Evolutionary conservation across 352 stramenopile species (phyloP).

Genomic region (Phytophthora colocasiae): DNA sequence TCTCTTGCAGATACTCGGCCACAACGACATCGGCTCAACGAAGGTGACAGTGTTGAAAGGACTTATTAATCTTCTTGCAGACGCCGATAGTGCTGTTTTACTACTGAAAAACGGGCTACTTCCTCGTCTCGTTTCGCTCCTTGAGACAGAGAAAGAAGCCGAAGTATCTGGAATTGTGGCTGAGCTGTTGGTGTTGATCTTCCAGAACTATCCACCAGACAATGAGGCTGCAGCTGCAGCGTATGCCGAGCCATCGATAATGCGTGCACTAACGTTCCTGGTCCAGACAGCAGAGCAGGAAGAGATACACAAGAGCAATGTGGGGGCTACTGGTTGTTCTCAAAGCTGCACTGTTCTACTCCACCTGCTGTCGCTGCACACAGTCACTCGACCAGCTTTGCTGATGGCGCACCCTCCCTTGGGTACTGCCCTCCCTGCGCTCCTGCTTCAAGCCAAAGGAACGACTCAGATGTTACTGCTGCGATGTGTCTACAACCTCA

Average conservation of each 20-base stretch:
- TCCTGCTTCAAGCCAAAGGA: constrained; percentile 43
- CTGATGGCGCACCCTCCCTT: constrained; percentile 32
- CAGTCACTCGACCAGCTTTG: constrained; percentile 41
- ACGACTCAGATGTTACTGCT: constrained; percentile 55
- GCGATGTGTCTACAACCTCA: constrained; percentile 69
- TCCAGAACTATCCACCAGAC: constrained; percentile 32
- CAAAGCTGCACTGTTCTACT: constrained; percentile 64
- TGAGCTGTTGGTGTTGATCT: constrained; percentile 39
- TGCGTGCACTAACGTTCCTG: constrained; percentile 37
- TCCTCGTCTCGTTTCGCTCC: constrained; percentile 26
- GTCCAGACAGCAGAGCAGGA: constrained; percentile 38
- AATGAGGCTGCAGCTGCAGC: constrained; percentile 24
- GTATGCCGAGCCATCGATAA: constrained; percentile 24
- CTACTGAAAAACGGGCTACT: constrained; percentile 39
- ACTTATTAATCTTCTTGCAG: constrained; percentile 60
- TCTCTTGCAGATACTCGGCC: constrained; percentile 53
- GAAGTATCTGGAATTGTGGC: constrained; percentile 26
- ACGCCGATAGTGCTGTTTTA: constrained; percentile 35
- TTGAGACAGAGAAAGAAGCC: constrained; percentile 22
- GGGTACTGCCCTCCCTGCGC: constrained; percentile 35
- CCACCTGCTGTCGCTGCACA: constrained; percentile 60
- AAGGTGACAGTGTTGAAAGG: constrained; percentile 58
- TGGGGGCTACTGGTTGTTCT: constrained; percentile 35
- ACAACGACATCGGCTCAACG: constrained; percentile 27
- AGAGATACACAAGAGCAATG: constrained; percentile 16